phyloP scores from a whole-genome alignment of 2,329 filamentous ascomycete species.

The Tolypocladium album region DNA sequence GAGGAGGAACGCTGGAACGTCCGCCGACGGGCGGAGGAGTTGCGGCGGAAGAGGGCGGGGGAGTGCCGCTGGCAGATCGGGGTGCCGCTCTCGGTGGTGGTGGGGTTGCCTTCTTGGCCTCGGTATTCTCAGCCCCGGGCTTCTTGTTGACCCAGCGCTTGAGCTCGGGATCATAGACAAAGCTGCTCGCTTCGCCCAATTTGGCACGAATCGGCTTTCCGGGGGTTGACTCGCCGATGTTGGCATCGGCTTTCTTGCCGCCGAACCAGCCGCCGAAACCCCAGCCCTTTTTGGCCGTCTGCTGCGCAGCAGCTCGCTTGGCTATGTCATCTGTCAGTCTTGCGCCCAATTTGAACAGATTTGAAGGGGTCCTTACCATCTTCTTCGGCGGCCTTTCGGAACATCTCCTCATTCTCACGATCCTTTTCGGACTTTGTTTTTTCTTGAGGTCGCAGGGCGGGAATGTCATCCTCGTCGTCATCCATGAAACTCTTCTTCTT shows the following conservation, averaged over 20 bases:
- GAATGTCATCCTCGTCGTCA: slow-evolving; percentile 66
- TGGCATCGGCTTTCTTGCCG: slow-evolving; percentile 42
- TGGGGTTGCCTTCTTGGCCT: slow-evolving; percentile 55
- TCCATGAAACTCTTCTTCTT: slow-evolving; percentile 77
- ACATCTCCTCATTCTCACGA: slow-evolving; percentile 72
- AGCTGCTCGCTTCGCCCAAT: slow-evolving; percentile 83
- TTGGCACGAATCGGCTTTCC: slow-evolving; percentile 79
- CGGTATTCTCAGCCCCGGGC: slow-evolving; percentile 51
- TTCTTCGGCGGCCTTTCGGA: slow-evolving; percentile 72
- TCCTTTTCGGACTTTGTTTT: slow-evolving; percentile 61
- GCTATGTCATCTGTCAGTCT: slow-evolving; percentile 28
- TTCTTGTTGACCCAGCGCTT: slow-evolving; percentile 99
- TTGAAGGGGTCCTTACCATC: slow-evolving; percentile 40
- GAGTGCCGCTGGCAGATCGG: slow-evolving; percentile 42
- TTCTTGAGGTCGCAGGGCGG: slow-evolving; percentile 35
- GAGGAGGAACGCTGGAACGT: slow-evolving; percentile 20
- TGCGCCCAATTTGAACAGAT: not conserved
- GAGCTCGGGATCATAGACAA: slow-evolving; percentile 90
- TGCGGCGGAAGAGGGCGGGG: slow-evolving; percentile 28
- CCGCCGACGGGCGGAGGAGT: slow-evolving; percentile 21
- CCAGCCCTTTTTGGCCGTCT: slow-evolving; percentile 55
- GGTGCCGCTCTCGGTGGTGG: slow-evolving; percentile 62
- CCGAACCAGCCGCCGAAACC: slow-evolving; percentile 79
- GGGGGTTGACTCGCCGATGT: slow-evolving; percentile 27
- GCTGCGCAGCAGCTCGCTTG: slow-evolving; percentile 44